Evolutionary conservation across 2,329 filamentous ascomycete species (phyloP).

Genomic region (Parafenestella ontariensis): DNA sequence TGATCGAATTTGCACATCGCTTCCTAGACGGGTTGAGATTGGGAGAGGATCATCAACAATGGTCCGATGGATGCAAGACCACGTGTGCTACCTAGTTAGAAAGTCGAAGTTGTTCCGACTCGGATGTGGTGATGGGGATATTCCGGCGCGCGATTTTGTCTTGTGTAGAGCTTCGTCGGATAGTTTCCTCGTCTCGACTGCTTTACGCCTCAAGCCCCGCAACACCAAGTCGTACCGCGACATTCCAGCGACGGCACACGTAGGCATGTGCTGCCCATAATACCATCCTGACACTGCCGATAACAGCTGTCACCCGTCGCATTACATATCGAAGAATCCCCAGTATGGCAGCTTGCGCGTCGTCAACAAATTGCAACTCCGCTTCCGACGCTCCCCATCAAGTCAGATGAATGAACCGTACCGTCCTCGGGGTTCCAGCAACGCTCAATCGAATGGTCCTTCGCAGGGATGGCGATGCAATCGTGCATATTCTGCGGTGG

Average conservation of each 20-base stretch:
- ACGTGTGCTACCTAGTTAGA: constrained; percentile 5
- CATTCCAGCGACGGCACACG: constrained; percentile 9
- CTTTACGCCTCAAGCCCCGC: not conserved
- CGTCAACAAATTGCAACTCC: constrained; percentile 6
- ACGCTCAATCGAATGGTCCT: constrained; percentile 1
- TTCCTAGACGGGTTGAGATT: not conserved
- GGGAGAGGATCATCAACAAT: not conserved
- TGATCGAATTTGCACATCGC: constrained; percentile 2
- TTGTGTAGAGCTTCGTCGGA: not conserved
- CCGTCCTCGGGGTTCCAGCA: not conserved
- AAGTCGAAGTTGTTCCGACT: not conserved
- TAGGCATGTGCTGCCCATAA: constrained; percentile 1
- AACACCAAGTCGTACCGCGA: not conserved
- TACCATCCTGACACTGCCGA: not conserved
- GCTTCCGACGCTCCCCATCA: not conserved
- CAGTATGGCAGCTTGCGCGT: constrained; percentile 4
- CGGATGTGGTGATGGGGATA: not conserved
- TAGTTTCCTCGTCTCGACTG: not conserved
- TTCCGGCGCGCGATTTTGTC: not conserved
- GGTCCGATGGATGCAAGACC: not conserved
- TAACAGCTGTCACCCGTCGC: constrained; percentile 1
- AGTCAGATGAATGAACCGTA: not conserved
- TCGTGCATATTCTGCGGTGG: constrained; percentile 18
- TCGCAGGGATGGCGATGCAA: constrained; percentile 1
- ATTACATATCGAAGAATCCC: no score